Evolutionary conservation across 179 eudicot genomes (phyloP).

Genomic region (Drosera spatulata): DNA sequence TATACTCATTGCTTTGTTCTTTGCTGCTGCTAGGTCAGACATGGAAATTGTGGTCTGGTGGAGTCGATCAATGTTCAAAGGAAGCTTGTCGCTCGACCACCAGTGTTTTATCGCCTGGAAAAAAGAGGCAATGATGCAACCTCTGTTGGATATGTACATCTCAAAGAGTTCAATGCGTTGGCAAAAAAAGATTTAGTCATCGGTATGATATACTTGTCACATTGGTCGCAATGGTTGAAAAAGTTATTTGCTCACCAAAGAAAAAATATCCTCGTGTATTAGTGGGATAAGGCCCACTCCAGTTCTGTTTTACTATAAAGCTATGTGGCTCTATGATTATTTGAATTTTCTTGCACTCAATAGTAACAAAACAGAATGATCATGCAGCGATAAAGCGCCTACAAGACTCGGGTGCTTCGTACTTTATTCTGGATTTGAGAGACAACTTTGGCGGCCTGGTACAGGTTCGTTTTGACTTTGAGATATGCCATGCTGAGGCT

Average conservation of each 20-base stretch:
- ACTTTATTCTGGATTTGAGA: conserved; percentile 79
- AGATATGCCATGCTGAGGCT: background rate
- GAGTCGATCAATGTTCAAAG: conserved; percentile 68
- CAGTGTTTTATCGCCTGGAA: conserved; percentile 79
- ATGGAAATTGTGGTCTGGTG: conserved; percentile 80
- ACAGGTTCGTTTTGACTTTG: conserved; percentile 41
- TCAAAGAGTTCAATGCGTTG: conserved; percentile 94
- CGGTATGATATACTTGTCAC: conserved; percentile 25
- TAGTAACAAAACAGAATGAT: background rate
- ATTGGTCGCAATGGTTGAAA: too few species aligned
- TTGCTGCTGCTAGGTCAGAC: conserved; percentile 56
- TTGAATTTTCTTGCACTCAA: background rate
- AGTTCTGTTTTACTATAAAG: too few species aligned
- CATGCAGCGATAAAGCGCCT: conserved; percentile 87
- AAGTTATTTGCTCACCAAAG: too few species aligned
- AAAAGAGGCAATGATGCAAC: conserved; percentile 43
- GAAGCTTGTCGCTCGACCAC: conserved; percentile 70
- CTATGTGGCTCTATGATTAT: background rate
- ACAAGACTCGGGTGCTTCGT: conserved; percentile 74
- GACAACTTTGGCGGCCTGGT: conserved; percentile 94
- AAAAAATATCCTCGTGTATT: too few species aligned
- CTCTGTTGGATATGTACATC: conserved; percentile 79
- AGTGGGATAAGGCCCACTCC: too few species aligned
- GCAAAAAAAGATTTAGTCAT: conserved; percentile 85
- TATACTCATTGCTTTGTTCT: background rate